Percentiles rank a stretch among this genome's conserved stretches.
Evolutionary conservation across 257 asterid species (phyloP).

Genomic region (Petrea volubilis): DNA sequence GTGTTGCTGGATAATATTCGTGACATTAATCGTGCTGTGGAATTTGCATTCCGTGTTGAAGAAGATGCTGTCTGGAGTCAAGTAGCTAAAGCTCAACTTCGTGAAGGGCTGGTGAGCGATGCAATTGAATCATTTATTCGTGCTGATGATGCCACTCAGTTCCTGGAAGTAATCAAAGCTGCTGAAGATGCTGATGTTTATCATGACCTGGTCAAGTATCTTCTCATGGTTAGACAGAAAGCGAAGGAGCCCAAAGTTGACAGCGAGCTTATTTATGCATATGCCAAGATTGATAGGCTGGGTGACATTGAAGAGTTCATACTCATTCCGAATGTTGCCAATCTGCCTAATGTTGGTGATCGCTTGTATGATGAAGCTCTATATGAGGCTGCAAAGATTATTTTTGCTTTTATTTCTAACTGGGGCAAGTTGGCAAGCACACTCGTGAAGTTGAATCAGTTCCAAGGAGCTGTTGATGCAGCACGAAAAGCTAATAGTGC

Average conservation of each 20-base stretch:
- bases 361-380: slow-evolving; percentile 94
- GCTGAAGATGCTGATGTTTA: slow-evolving; percentile 86
- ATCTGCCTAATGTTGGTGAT: slow-evolving; percentile 97
- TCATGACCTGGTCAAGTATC: slow-evolving; percentile 93
- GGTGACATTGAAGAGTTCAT: slow-evolving; percentile 96
- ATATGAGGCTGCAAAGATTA: slow-evolving; percentile 96
- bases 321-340: slow-evolving; percentile 99
- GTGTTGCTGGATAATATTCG: slow-evolving; percentile 87
- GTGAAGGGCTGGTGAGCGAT: slow-evolving; percentile 97
- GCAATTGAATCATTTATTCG: slow-evolving; percentile 98
- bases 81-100: slow-evolving; percentile 95
- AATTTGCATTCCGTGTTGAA: slow-evolving; percentile 97
- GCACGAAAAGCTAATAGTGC: slow-evolving; percentile 96
- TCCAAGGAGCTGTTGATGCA: slow-evolving; percentile 98
- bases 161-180: slow-evolving; percentile 88
- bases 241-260: slow-evolving; percentile 97
- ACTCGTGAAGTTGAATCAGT: slow-evolving; percentile 83
- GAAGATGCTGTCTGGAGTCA: slow-evolving; percentile 99
- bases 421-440: slow-evolving; percentile 95
- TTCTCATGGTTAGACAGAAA: slow-evolving; percentile 97
- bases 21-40: slow-evolving; percentile 93
- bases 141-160: slow-evolving; percentile 89
- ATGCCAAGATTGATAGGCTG: slow-evolving; percentile 94
- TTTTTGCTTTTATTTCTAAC: slow-evolving; percentile 85
- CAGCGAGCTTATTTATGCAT: slow-evolving; percentile 95